These are phyloP conservation scores for Leccinum griseonigrum DNA, from an alignment of 1,284 basidiomycete genomes.

Conservation along the genomic window DNA sequence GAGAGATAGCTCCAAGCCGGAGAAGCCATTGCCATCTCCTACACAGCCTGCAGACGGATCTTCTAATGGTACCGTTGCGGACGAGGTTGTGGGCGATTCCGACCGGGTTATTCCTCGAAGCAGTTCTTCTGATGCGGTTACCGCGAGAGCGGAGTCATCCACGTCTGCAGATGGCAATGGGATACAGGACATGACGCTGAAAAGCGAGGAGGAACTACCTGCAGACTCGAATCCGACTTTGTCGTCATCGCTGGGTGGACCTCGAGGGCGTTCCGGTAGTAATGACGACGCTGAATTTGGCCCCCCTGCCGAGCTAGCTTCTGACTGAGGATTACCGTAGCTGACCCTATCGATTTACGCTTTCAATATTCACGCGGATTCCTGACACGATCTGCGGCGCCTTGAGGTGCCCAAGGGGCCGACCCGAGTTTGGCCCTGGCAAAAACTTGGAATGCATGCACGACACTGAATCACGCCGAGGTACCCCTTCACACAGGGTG, in stretches of 20 bases:
- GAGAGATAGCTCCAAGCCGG: slow-evolving; percentile 27
- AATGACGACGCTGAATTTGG: slow-evolving; percentile 9
- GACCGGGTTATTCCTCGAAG: slow-evolving; percentile 22
- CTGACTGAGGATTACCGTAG: slow-evolving; percentile 16
- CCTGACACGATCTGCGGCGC: slow-evolving; percentile 22
- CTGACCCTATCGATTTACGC: slow-evolving; percentile 11
- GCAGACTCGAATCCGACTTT: slow-evolving; percentile 11
- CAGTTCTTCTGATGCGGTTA: slow-evolving; percentile 6
- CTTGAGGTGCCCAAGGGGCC: not conserved
- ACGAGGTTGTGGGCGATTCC: slow-evolving; percentile 10
- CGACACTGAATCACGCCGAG: not conserved
- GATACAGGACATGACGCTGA: slow-evolving; percentile 1
- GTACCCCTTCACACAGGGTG: slow-evolving; percentile 15
- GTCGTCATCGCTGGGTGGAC: slow-evolving; percentile 2
- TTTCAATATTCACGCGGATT: slow-evolving; percentile 12
- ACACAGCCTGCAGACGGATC: slow-evolving; percentile 23
- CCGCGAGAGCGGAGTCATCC: slow-evolving; percentile 8
- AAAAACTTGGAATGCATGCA: not conserved
- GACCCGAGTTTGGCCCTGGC: slow-evolving; percentile 2
- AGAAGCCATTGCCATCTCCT: slow-evolving; percentile 32
- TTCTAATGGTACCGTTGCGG: slow-evolving; percentile 12
- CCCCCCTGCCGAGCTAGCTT: slow-evolving; percentile 13
- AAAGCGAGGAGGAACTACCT: slow-evolving; percentile 6
- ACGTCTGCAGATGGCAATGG: slow-evolving; percentile 9
- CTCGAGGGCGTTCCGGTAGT: slow-evolving; percentile 7